These are phyloP conservation scores for Sugiyamaella novakii DNA, from an alignment of 1,139 yeast genomes.

Conservation along the genomic window DNA sequence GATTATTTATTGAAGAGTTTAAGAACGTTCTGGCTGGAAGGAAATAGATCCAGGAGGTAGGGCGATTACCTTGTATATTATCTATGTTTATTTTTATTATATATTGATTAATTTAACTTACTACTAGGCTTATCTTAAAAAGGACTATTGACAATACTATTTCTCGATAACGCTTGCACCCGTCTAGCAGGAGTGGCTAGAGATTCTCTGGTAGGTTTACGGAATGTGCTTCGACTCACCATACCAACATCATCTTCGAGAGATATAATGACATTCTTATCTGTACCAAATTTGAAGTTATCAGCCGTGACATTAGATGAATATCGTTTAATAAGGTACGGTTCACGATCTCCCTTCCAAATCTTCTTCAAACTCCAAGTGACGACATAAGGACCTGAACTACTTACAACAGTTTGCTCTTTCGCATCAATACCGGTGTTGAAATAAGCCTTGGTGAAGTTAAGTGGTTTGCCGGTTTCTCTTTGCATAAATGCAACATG, in stretches of 20 bases:
- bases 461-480: constrained; percentile 53
- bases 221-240: constrained; percentile 60
- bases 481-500: constrained; percentile 66
- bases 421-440: constrained; percentile 64
- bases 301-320: constrained; percentile 68
- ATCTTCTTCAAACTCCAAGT: constrained; percentile 75
- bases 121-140: too few relatives aligned
- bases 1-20: constrained; percentile 67
- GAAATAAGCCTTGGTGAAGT: constrained; percentile 74
- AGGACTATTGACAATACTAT: constrained; percentile 41
- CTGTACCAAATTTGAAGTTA: constrained; percentile 74
- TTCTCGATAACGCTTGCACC: constrained; percentile 36
- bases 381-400: constrained; percentile 78
- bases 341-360: constrained; percentile 54
- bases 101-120: too few relatives aligned
- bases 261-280: constrained; percentile 69
- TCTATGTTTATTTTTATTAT: neutral
- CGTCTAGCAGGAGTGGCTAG: constrained; percentile 42
- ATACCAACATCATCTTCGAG: constrained; percentile 70
- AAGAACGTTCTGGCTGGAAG: constrained; percentile 41
- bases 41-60: neutral
- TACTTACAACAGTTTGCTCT: constrained; percentile 73
- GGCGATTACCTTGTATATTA: neutral
- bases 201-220: constrained; percentile 55
- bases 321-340: constrained; percentile 68